Evolutionary conservation across 805 yeast species (phyloP).

Genomic region (Spathaspora sp.): DNA sequence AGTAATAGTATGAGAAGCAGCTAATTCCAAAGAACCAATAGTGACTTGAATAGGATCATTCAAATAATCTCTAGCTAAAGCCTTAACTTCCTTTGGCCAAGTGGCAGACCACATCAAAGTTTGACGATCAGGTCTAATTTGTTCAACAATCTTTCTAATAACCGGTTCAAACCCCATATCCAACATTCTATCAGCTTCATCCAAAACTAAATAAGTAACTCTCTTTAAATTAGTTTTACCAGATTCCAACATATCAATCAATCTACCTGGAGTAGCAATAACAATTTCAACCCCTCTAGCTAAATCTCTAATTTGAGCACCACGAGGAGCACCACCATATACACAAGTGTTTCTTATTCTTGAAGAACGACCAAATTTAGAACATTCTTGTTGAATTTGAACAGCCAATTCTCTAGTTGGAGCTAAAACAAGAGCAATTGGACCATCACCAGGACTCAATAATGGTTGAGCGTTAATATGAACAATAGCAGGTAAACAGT

Average conservation of each 20-base stretch:
- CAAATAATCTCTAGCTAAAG: slow-evolving; percentile 86
- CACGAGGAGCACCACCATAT: slow-evolving; percentile 99
- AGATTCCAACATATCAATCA: slow-evolving; percentile 93
- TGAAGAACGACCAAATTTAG: slow-evolving; percentile 88
- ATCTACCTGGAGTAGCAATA: slow-evolving; percentile 99
- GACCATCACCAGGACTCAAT: slow-evolving; percentile 93
- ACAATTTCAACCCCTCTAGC: slow-evolving; percentile 92
- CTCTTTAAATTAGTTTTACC: slow-evolving; percentile 93
- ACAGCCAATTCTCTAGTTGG: slow-evolving; percentile 99
- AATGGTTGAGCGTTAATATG: slow-evolving; percentile 98
- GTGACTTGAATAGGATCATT: slow-evolving; percentile 94
- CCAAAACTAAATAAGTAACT: slow-evolving; percentile 94
- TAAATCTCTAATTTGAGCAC: slow-evolving; percentile 95
- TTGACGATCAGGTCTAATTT: slow-evolving; percentile 99
- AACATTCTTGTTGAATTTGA: slow-evolving; percentile 94
- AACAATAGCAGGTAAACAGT: slow-evolving; percentile 94
- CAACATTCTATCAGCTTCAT: slow-evolving; percentile 99
- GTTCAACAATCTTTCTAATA: slow-evolving; percentile 95
- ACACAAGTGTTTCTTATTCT: slow-evolving; percentile 96
- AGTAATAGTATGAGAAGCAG: slow-evolving; percentile 95
- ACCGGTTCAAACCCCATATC: slow-evolving; percentile 99
- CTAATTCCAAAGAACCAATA: slow-evolving; percentile 89
- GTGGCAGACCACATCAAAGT: slow-evolving; percentile 99
- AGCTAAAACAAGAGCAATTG: slow-evolving; percentile 90
- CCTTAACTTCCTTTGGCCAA: slow-evolving; percentile 98